These are phyloP conservation scores for Forsythia viridissima DNA, from an alignment of 257 asterid species.

Conservation along the genomic window DNA sequence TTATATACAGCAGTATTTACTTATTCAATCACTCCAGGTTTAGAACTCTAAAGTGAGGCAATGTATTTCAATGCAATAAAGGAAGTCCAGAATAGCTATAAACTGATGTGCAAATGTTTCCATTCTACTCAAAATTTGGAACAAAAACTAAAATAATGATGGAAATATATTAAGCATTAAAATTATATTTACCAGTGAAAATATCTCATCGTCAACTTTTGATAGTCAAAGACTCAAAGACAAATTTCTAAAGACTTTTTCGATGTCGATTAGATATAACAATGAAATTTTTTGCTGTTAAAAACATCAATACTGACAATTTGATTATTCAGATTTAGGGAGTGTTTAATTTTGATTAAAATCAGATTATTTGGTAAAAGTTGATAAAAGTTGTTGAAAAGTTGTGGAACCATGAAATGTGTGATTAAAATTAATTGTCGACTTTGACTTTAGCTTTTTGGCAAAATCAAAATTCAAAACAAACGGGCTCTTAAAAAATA, in stretches of 20 bases:
- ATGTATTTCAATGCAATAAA: neutral
- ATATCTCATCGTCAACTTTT: neutral
- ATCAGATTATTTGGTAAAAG: no score
- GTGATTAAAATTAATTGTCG: no score
- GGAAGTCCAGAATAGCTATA: neutral
- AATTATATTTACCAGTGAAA: neutral
- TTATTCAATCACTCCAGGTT: neutral
- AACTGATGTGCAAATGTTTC: neutral
- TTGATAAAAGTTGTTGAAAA: no score
- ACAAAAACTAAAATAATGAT: neutral
- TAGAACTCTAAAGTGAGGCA: neutral
- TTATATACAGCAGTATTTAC: neutral
- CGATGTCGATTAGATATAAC: neutral
- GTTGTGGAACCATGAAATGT: no score
- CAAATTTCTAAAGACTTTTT: neutral
- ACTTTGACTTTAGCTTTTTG: no score
- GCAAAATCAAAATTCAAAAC: no score
- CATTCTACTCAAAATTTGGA: neutral
- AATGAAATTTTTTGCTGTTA: neutral
- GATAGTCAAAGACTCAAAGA: neutral
- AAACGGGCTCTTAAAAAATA: no score
- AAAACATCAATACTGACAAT: neutral
- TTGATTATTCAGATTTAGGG: neutral
- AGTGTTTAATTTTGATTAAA: no score
- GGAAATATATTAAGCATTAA: neutral